phyloP scores from a whole-genome alignment of 106 monocot genomes.

The Dioscorea dumetorum region DNA sequence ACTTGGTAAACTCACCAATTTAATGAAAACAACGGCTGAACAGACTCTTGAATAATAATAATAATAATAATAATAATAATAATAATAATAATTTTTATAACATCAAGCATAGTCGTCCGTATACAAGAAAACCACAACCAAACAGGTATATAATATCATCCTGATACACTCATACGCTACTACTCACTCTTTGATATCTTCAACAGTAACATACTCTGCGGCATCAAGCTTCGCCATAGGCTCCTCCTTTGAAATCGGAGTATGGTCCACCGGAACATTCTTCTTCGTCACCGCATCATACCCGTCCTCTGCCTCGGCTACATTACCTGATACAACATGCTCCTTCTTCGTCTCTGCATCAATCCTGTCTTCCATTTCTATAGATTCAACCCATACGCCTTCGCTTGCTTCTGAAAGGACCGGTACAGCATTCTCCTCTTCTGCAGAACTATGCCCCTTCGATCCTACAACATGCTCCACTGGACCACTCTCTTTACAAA shows the following conservation, averaged over 20 bases:
- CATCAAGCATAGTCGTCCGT: neutral
- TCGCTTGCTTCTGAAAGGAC: too few species aligned
- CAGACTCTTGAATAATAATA: too few species aligned
- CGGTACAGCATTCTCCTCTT: too few species aligned
- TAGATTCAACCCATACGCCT: neutral
- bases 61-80: too few species aligned
- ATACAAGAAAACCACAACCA: neutral
- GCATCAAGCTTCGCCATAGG: too few species aligned
- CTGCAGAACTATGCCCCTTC: neutral
- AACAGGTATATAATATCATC: too few species aligned
- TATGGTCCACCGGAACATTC: neutral
- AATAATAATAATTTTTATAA: neutral
- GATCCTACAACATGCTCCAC: neutral
- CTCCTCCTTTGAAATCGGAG: neutral
- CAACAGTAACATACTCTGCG: neutral
- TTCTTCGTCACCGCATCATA: neutral
- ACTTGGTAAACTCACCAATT: too few species aligned
- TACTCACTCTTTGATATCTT: slow-evolving; percentile 3
- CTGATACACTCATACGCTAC: too few species aligned
- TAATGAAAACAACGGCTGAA: too few species aligned
- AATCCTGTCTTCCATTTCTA: neutral
- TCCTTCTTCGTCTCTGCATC: neutral
- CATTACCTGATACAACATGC: neutral
- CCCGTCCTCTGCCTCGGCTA: neutral
- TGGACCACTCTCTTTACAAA: neutral